These are phyloP conservation scores for Bretschneidera sinensis DNA, from an alignment of 345 rosid species.

Conservation along the genomic window DNA sequence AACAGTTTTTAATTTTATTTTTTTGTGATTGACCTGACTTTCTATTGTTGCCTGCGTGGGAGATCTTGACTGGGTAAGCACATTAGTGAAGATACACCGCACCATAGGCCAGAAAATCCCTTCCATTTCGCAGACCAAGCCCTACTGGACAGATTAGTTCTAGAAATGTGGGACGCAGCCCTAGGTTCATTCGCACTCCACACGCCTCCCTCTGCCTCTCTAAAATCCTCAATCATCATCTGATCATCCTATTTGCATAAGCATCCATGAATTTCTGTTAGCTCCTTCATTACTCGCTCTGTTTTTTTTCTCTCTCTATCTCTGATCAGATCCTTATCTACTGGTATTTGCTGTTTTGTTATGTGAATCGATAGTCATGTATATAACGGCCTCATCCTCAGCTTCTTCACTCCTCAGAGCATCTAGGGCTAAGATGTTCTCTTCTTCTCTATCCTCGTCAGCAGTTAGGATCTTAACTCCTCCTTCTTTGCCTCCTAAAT, in stretches of 20 bases:
- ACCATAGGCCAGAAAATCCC: background rate
- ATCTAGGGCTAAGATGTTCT: conserved; percentile 40
- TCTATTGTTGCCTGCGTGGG: too few species aligned
- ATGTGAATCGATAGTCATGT: conserved; percentile 50
- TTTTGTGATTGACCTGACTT: too few species aligned
- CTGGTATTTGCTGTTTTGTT: conserved; percentile 11
- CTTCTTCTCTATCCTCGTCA: conserved; percentile 15
- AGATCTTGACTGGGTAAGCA: background rate
- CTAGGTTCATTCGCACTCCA: background rate
- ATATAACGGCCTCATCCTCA: conserved; percentile 47
- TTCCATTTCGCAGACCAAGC: background rate
- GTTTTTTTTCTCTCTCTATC: too few species aligned
- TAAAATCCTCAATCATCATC: background rate
- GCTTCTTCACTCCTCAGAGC: conserved; percentile 65
- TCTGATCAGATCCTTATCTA: conserved; percentile 12
- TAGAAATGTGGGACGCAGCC: background rate
- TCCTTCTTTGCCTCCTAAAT: conserved; percentile 10
- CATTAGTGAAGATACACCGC: background rate
- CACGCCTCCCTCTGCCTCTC: background rate
- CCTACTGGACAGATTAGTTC: background rate
- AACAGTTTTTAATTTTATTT: too few species aligned
- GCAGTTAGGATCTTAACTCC: conserved; percentile 18
- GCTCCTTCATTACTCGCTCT: background rate
- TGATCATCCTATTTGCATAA: too few species aligned
- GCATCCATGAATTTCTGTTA: background rate